phyloP scores from a whole-genome alignment of 805 yeast genomes.

The Ogataea polymorpha region DNA sequence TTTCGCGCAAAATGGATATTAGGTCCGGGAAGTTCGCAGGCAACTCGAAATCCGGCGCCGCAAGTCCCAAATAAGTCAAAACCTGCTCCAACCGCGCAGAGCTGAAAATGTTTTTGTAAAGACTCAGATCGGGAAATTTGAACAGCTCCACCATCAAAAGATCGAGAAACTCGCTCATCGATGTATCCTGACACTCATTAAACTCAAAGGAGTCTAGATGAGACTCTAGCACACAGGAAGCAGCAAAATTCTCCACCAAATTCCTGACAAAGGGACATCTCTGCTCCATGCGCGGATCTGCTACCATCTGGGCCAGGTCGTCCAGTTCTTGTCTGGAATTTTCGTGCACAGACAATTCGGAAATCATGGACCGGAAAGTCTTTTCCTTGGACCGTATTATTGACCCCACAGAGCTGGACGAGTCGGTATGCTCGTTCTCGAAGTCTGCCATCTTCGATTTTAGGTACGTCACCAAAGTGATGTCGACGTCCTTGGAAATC shows the following conservation, averaged over 20 bases:
- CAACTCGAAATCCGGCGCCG: constrained; percentile 3
- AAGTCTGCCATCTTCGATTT: constrained; percentile 10
- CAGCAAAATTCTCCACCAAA: constrained; percentile 5
- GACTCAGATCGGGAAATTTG: constrained; percentile 10
- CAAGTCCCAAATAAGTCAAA: constrained; percentile 8
- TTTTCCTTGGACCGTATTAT: constrained; percentile 13
- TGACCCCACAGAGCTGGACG: constrained; percentile 16
- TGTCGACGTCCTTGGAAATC: constrained; percentile 11
- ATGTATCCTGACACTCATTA: constrained; percentile 1
- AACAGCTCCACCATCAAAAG: constrained; percentile 10
- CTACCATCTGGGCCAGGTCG: constrained; percentile 6
- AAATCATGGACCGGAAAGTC: constrained; percentile 16
- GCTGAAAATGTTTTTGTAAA: constrained; percentile 9
- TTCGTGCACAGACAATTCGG: constrained; percentile 15
- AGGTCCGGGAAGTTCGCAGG: constrained; percentile 10
- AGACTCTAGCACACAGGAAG: constrained; percentile 7
- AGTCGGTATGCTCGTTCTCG: constrained; percentile 8
- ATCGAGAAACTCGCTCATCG: constrained; percentile 7
- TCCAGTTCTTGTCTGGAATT: constrained; percentile 16
- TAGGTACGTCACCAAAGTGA: constrained; percentile 8
- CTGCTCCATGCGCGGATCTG: constrained; percentile 1
- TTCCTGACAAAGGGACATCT: constrained; percentile 6
- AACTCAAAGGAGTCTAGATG: constrained; percentile 7
- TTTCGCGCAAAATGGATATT: constrained; percentile 3
- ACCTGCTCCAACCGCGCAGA: constrained; percentile 16